Conservation (phyloP, 2,329 filamentous ascomycete species). For the Cercospora brassicicola region DNA sequence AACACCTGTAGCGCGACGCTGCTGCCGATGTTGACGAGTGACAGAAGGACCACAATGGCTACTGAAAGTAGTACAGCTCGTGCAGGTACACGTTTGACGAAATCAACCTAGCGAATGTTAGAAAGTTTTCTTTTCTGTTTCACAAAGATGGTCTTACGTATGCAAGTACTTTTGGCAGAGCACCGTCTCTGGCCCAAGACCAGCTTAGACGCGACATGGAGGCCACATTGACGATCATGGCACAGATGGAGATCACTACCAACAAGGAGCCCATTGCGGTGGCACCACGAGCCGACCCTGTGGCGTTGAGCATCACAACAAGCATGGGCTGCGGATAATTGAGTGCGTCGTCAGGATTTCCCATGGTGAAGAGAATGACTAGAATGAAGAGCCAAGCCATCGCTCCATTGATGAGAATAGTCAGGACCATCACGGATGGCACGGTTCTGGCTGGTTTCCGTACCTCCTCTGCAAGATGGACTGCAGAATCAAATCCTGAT, state of each 20-base stretch:
- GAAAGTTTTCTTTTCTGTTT: background rate
- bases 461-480: constrained; percentile 29
- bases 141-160: constrained; percentile 20
- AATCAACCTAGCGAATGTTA: constrained; percentile 19
- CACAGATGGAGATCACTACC: constrained; percentile 19
- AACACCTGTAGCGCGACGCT: constrained; percentile 29
- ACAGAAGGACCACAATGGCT: constrained; percentile 27
- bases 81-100: constrained; percentile 25
- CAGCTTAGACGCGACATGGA: constrained; percentile 31
- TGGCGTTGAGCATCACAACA: constrained; percentile 27
- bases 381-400: constrained; percentile 30
- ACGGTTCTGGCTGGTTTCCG: constrained; percentile 26
- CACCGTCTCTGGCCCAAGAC: constrained; percentile 34
- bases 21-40: constrained; percentile 28
- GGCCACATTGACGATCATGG: constrained; percentile 25
- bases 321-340: constrained; percentile 28
- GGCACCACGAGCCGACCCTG: constrained; percentile 23
- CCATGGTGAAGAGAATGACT: constrained; percentile 27
- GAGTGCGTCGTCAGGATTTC: constrained; percentile 25
- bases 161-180: constrained; percentile 28
- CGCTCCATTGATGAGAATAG: constrained; percentile 27
- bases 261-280: constrained; percentile 24
- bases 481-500: constrained; percentile 26
- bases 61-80: constrained; percentile 30
- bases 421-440: constrained; percentile 30